phyloP scores from a whole-genome alignment of 352 stramenopile species.

The Phytophthora niederhauseri region DNA sequence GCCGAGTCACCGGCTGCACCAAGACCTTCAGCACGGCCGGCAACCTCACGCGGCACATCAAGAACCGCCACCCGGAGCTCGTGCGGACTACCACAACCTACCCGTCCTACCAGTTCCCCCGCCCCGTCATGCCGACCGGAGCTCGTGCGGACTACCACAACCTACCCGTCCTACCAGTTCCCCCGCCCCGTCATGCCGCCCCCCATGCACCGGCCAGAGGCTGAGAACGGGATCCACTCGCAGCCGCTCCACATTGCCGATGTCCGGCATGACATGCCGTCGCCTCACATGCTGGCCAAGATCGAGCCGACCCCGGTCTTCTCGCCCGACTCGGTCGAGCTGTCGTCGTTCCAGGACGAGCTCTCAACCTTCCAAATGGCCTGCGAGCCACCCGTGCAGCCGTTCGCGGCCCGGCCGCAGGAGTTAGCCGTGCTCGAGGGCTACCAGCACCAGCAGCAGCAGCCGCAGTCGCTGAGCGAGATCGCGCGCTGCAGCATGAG shows the following conservation, averaged over 20 bases:
- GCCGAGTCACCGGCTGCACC: constrained; percentile 41
- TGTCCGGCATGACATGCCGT: constrained; percentile 2
- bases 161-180: constrained; percentile 27
- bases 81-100: constrained; percentile 14
- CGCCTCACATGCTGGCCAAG: constrained; percentile 24
- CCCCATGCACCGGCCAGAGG: constrained; percentile 15
- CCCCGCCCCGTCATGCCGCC: neutral
- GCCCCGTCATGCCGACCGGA: constrained; percentile 18
- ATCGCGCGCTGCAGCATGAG: constrained; percentile 46
- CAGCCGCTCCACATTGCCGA: neutral
- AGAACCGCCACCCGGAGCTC: constrained; percentile 51
- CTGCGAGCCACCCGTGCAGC: constrained; percentile 16
- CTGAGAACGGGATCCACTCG: neutral
- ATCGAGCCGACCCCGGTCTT: constrained; percentile 29
- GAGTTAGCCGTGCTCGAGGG: constrained; percentile 9
- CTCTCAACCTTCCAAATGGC: constrained; percentile 30
- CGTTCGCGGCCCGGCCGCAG: constrained; percentile 10
- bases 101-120: constrained; percentile 25
- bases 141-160: constrained; percentile 21
- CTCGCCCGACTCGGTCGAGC: constrained; percentile 33
- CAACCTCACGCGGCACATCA: constrained; percentile 61
- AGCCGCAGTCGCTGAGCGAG: constrained; percentile 16
- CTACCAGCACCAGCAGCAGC: neutral
- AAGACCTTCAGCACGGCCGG: constrained; percentile 67
- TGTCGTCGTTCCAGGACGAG: constrained; percentile 37